These are phyloP conservation scores for Penicillium simplicissimum DNA, from an alignment of 495 filamentous ascomycete species.

Conservation along the genomic window DNA sequence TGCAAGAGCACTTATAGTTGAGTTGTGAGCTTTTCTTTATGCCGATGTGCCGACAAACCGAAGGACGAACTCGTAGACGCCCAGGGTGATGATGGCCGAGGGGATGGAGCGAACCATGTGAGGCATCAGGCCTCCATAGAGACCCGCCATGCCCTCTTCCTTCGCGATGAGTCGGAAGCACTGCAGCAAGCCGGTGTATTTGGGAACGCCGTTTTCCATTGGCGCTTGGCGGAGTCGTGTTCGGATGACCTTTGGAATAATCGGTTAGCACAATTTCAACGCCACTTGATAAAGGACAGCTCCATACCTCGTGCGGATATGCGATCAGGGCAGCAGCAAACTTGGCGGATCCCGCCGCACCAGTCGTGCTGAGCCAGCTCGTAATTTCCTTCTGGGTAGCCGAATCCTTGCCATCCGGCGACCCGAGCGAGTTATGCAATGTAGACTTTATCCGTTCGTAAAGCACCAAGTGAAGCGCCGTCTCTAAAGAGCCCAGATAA, in stretches of 20 bases:
- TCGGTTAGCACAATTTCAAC: constrained; percentile 9
- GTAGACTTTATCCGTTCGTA: constrained; percentile 81
- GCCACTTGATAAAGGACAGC: background rate
- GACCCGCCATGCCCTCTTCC: constrained; percentile 76
- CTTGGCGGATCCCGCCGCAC: constrained; percentile 79
- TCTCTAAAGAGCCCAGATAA: constrained; percentile 84
- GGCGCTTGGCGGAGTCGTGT: constrained; percentile 82
- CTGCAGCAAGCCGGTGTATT: constrained; percentile 81
- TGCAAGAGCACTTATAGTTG: background rate
- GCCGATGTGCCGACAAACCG: constrained; percentile 42
- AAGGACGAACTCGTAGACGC: constrained; percentile 84
- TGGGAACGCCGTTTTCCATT: constrained; percentile 65
- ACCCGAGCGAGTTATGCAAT: constrained; percentile 57
- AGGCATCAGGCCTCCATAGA: constrained; percentile 86
- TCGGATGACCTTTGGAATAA: constrained; percentile 60
- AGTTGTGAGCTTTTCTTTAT: background rate
- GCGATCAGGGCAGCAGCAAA: constrained; percentile 75
- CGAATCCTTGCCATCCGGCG: constrained; percentile 29
- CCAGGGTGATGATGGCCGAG: constrained; percentile 88
- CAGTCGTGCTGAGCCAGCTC: constrained; percentile 51
- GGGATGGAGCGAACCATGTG: constrained; percentile 86
- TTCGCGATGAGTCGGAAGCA: constrained; percentile 80
- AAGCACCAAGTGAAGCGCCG: constrained; percentile 81
- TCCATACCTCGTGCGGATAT: constrained; percentile 83
- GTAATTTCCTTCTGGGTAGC: constrained; percentile 31